Base-by-base conservation (phyloP, 2,329 filamentous ascomycete species). In the Colletotrichum sp. region DNA sequence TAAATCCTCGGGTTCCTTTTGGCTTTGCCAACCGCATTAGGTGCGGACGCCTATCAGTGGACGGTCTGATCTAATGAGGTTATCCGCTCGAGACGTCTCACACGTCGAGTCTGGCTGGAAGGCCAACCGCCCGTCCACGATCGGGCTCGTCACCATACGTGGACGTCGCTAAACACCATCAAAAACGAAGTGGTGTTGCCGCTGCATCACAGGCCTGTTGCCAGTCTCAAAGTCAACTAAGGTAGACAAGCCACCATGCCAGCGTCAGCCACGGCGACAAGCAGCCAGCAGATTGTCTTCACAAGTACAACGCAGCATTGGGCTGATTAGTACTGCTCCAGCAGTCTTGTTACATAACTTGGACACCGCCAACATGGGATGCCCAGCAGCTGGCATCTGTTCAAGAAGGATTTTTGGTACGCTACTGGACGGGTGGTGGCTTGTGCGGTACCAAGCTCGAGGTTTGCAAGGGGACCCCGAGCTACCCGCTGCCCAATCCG, bases 51-150 rank as follows among this genome's bases (percentile, higher is more conserved):
- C 38, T 24, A 75, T 68, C 26, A 48, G 55, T 34, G 58, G 70
- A 52, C 43, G 70, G 70, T 73, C 70, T 56, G 70, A 75, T 73
- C 62, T 75, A 56, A 24, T 4, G 38, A 18, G 26, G 30, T 32
- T 28, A 16, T 30, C 62, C 24, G 62, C 21, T 72, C 70, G 73
- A 75, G 69, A 75, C 73, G 73, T 75, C 64, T 75, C 73, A 65
- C 73, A 32, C 62, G 30, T 28, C 34, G 43, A 48, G 61, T 64
- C 12, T 28, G 38, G 56, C 60, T 36, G 73, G 55, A 73, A 56
- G 38, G 58, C 34, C 13, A 55, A 61, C 62, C 62, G 26, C 56
- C 55, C 26, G 58, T 55, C 36, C 32, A 21, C 24, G 28, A 52
- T 38, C 48, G 65, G 48, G 58, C 60, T 38, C 30, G 58, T 30